Conservation (phyloP, 2,329 filamentous ascomycete genomes). For the Fusarium goolgardi region DNA sequence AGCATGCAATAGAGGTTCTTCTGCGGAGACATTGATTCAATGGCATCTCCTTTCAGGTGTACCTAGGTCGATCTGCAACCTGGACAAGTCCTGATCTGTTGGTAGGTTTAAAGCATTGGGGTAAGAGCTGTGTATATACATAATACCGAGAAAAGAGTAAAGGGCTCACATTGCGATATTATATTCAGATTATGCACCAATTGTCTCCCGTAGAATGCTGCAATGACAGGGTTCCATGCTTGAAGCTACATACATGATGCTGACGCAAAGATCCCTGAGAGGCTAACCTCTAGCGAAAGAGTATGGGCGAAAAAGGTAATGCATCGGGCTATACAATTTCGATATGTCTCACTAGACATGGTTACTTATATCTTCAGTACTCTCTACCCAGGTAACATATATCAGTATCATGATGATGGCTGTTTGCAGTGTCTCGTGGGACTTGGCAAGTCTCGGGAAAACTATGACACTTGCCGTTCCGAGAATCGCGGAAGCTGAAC, state of each 20-base stretch:
- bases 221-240: slow-evolving; percentile 36
- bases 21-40: not conserved
- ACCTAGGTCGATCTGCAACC: not conserved
- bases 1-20: not conserved
- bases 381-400: not conserved
- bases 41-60: not conserved
- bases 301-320: not conserved
- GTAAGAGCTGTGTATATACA: not conserved
- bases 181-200: slow-evolving; percentile 2
- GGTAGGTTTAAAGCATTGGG: not conserved
- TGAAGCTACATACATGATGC: slow-evolving; percentile 37
- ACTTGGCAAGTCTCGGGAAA: slow-evolving; percentile 36
- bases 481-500: slow-evolving; percentile 21
- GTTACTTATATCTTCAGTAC: not conserved
- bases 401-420: not conserved
- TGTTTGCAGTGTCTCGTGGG: not conserved
- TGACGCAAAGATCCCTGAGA: slow-evolving; percentile 34
- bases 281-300: slow-evolving; percentile 21
- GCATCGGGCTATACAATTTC: not conserved
- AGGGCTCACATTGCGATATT: not conserved
- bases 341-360: not conserved
- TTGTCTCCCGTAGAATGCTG: slow-evolving; percentile 14
- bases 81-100: not conserved
- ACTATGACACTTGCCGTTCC: slow-evolving; percentile 33
- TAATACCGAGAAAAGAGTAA: not conserved